These are phyloP conservation scores for Termitomyces sp. DNA, from an alignment of 768 basidiomycete genomes.

Conservation along the genomic window DNA sequence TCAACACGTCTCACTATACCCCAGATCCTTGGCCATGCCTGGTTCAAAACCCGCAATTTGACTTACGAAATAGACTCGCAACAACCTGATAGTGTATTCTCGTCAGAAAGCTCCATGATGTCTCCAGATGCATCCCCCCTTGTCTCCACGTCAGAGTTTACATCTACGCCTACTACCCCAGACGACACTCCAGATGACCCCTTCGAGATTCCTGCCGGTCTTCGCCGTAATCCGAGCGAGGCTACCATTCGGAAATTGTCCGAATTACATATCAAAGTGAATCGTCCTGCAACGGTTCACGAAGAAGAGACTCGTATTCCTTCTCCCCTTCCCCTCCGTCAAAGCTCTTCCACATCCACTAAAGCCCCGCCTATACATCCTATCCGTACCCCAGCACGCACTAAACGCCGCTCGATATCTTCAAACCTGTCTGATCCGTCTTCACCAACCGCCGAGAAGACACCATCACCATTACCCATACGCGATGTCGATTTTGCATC, in stretches of 20 bases:
- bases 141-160: slow-evolving; percentile 29
- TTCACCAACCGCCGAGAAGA: slow-evolving; percentile 45
- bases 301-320: slow-evolving; percentile 42
- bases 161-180: slow-evolving; percentile 54
- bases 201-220: slow-evolving; percentile 28
- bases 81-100: slow-evolving; percentile 27
- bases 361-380: slow-evolving; percentile 57
- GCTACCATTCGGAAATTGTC: slow-evolving; percentile 50
- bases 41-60: slow-evolving; percentile 58
- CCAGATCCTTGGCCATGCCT: slow-evolving; percentile 79
- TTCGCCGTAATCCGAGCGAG: slow-evolving; percentile 52
- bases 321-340: slow-evolving; percentile 22
- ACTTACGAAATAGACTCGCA: slow-evolving; percentile 27
- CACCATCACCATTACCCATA: slow-evolving; percentile 27
- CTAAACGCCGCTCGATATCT: slow-evolving; percentile 93
- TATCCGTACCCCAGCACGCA: slow-evolving; percentile 86
- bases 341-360: slow-evolving; percentile 21
- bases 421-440: slow-evolving; percentile 70
- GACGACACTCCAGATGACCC: slow-evolving; percentile 43
- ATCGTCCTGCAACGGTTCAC: slow-evolving; percentile 39
- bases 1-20: slow-evolving; percentile 72
- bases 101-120: slow-evolving; percentile 50
- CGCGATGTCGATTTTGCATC: slow-evolving; percentile 57
- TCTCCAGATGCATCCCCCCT: slow-evolving; percentile 50
- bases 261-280: slow-evolving; percentile 29